These are phyloP conservation scores for Teunomyces pallodes DNA, from an alignment of 805 yeast genomes.

Conservation along the genomic window DNA sequence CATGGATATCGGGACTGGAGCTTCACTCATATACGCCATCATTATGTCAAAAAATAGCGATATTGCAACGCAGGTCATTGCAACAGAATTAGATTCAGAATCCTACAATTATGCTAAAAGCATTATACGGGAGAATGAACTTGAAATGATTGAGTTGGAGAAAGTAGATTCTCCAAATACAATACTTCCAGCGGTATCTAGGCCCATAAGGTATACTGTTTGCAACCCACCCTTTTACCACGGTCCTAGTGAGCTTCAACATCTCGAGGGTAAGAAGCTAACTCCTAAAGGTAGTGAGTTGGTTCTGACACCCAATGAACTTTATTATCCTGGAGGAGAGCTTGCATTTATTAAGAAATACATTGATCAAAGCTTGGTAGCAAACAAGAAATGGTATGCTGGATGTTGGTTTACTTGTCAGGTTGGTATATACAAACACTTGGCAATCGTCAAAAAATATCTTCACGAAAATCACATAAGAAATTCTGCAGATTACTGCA, in stretches of 20 bases:
- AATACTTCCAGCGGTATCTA: not conserved
- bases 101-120: constrained; percentile 11
- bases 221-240: constrained; percentile 23
- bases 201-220: constrained; percentile 10
- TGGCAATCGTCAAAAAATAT: constrained; percentile 5
- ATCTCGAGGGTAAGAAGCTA: constrained; percentile 5
- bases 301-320: constrained; percentile 9
- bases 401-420: constrained; percentile 18
- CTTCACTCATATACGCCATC: constrained; percentile 17
- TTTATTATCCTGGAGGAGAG: constrained; percentile 18
- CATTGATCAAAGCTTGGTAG: constrained; percentile 11
- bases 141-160: not conserved
- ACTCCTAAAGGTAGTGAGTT: constrained; percentile 8
- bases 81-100: constrained; percentile 14
- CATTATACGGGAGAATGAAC: not conserved
- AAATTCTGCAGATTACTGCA: constrained; percentile 4
- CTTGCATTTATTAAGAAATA: constrained; percentile 11
- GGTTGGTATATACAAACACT: constrained; percentile 15
- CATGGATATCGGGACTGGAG: constrained; percentile 21
- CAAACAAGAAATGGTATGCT: constrained; percentile 1
- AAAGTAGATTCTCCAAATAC: not conserved
- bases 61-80: constrained; percentile 8
- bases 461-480: not conserved
- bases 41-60: constrained; percentile 8
- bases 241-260: constrained; percentile 6